Percentiles rank a stretch among this genome's conserved stretches.
Conservation (phyloP, 2,329 filamentous ascomycete species). For the Cadophora gregata region DNA sequence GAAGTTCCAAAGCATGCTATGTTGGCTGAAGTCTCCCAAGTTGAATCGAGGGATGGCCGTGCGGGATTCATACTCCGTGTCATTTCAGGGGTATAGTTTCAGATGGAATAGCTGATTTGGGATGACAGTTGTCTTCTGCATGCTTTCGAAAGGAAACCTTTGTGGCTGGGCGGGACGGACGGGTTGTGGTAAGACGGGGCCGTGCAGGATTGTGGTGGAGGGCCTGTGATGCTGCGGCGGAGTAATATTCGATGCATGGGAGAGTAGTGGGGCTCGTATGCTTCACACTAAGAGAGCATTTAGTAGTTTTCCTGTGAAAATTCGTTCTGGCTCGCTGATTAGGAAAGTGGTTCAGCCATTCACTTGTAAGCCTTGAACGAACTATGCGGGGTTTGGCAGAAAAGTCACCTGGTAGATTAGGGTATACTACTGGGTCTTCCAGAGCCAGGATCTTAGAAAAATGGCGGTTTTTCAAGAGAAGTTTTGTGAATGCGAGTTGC, state of each 20-base stretch:
- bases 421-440: no score
- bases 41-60: not conserved
- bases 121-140: not conserved
- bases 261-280: no score
- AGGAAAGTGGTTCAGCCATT: no score
- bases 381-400: no score
- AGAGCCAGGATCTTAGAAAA: no score
- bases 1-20: not conserved
- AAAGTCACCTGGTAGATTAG: no score
- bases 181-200: not conserved
- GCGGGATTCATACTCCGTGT: not conserved
- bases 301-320: no score
- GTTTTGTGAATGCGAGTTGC: no score
- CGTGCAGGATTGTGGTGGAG: not conserved
- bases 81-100: not conserved
- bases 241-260: not conserved
- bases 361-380: no score
- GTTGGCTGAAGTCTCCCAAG: not conserved
- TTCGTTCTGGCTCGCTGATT: no score
- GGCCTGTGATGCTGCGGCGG: not conserved
- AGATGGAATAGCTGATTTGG: not conserved
- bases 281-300: no score
- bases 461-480: no score
- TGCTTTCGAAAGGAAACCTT: not conserved
- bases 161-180: slow-evolving; percentile 3